Percentiles rank a stretch among this genome's conserved stretches.
Conservation (phyloP, 306 rosid genomes). For the Corylus heterophylla region DNA sequence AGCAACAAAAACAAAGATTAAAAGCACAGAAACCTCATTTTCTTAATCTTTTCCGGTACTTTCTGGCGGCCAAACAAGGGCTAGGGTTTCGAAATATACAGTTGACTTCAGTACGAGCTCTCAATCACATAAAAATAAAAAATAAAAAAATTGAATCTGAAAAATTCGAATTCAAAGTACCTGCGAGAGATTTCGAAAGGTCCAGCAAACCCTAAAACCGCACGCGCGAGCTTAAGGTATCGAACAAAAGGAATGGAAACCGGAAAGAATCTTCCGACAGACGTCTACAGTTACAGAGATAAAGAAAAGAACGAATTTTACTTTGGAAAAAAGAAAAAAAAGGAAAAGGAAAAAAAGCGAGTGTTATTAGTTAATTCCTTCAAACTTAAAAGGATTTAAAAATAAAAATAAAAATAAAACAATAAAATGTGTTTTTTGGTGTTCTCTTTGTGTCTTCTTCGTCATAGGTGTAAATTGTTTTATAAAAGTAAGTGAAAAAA, state of each 20-base stretch:
- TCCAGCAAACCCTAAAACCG: constrained; percentile 20
- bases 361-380: constrained; percentile 12
- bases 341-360: background rate
- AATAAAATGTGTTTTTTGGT: too few species aligned
- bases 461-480: too few species aligned
- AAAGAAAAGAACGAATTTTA: constrained; percentile 35
- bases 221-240: constrained; percentile 16
- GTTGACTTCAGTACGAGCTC: background rate
- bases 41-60: background rate
- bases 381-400: background rate
- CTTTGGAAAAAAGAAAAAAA: constrained; percentile 17
- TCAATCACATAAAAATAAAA: background rate
- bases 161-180: constrained; percentile 13
- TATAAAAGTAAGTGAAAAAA: too few species aligned
- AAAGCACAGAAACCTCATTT: background rate
- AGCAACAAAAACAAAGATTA: background rate
- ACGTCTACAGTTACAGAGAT: constrained; percentile 40
- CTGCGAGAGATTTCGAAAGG: constrained; percentile 18
- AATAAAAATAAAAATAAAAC: background rate
- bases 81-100: constrained; percentile 21
- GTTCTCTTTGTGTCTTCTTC: too few species aligned
- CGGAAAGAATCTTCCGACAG: constrained; percentile 53
- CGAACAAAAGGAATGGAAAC: constrained; percentile 22
- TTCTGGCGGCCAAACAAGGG: constrained; percentile 19
- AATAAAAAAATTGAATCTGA: background rate